Base-by-base conservation (phyloP, 2,329 filamentous ascomycete genomes). In the Neonectria punicea region DNA sequence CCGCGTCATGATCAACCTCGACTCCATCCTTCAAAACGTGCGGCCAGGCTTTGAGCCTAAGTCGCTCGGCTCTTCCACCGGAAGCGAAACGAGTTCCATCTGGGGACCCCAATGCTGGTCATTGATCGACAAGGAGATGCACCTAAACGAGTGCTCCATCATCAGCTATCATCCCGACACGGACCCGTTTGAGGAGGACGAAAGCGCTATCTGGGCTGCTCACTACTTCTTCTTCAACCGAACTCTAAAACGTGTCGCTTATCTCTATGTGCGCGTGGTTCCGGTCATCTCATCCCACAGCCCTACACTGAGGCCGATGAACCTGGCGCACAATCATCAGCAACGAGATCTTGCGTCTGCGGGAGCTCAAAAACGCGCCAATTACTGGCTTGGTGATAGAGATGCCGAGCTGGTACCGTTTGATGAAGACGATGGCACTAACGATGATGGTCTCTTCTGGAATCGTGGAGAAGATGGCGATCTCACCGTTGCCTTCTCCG, bases 141-240 rank as follows among this genome's bases (percentile, higher is more conserved):
- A 89, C 54, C 86, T 98, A 47, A 90, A 92, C 71, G 91, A 97
- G 71, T 99, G 96, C 81, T 91, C 90, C 61, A 89, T 95, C 67
- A 98, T 97, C 79, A 92, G 91, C 61, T 99, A 97, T 81, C 89
- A 92, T 56, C 96, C 96, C 0, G 91, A 93, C 44, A 93, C 94
- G 66, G 94, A 97, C 75, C 93, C 94, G 0, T 97, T 97, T 74
- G 92, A 94, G 73, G 94, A 94, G 68, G 94, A 97, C 67, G 94
- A 98, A 75, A 93, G 93, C 67, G 92, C 94, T 10, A 94, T 99
- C 67, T 99, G 95, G 95, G 94, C 93, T 54, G 86, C 94, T 67
- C 94, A 98, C 79, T 98, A 97, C 80, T 97, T 99, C 83, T 97
- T 98, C 80, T 98, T 98, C 86, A 98, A 97, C 84, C 95, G 95